These are phyloP conservation scores for Yarrowia divulgata DNA, from an alignment of 805 yeast genomes.

Conservation along the genomic window DNA sequence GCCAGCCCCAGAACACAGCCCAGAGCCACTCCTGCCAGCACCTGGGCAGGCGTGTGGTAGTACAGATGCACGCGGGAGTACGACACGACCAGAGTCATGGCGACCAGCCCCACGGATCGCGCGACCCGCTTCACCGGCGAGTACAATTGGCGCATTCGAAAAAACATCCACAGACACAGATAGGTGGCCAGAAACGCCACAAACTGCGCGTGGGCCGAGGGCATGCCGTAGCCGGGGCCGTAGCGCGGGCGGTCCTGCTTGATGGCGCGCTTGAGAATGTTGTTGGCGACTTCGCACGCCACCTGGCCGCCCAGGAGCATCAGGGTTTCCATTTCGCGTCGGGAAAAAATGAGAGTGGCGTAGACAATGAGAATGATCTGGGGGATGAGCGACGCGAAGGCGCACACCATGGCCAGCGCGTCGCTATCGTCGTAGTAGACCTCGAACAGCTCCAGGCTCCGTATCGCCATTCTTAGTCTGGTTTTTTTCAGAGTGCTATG, in stretches of 20 bases:
- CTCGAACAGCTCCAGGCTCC: slow-evolving; percentile 75
- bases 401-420: slow-evolving; percentile 63
- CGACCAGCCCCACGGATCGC: slow-evolving; percentile 44
- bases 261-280: slow-evolving; percentile 66
- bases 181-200: slow-evolving; percentile 76
- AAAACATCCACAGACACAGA: slow-evolving; percentile 49
- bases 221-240: slow-evolving; percentile 88
- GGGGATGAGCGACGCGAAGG: slow-evolving; percentile 81
- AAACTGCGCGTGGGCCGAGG: slow-evolving; percentile 95
- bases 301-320: slow-evolving; percentile 87
- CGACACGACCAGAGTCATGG: slow-evolving; percentile 57
- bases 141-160: slow-evolving; percentile 47
- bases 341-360: slow-evolving; percentile 79
- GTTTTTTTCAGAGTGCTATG: background rate
- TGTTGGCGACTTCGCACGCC: slow-evolving; percentile 74
- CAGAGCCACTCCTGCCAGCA: slow-evolving; percentile 69
- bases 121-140: slow-evolving; percentile 45
- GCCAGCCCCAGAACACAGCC: slow-evolving; percentile 67
- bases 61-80: slow-evolving; percentile 76
- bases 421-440: slow-evolving; percentile 78
- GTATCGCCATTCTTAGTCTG: slow-evolving; percentile 35
- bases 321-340: slow-evolving; percentile 87
- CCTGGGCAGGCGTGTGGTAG: slow-evolving; percentile 80
- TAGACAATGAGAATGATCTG: slow-evolving; percentile 78
- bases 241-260: slow-evolving; percentile 74